Conservation (phyloP, 1,284 basidiomycete genomes). For the Ustilago cynodontis region DNA sequence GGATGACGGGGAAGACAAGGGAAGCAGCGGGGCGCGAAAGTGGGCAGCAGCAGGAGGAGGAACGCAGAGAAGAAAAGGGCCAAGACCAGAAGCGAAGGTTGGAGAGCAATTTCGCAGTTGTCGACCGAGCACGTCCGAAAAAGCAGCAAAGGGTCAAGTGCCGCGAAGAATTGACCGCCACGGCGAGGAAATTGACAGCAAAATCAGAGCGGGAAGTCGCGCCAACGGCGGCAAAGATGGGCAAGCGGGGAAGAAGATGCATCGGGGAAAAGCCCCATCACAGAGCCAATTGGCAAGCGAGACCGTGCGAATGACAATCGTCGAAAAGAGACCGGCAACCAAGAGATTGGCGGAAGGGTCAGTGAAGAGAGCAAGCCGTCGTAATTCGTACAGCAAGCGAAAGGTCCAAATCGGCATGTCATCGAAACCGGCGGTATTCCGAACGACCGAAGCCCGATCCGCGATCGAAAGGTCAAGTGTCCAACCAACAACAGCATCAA, state of each 20-base stretch:
- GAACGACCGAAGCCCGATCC: constrained; percentile 11
- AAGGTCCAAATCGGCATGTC: not conserved
- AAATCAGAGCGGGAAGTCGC: not conserved
- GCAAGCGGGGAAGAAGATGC: not conserved
- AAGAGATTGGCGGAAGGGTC: not conserved
- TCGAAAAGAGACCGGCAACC: not conserved
- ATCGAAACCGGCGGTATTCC: not conserved
- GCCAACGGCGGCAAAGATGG: constrained; percentile 12
- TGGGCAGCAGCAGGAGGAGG: constrained; percentile 3
- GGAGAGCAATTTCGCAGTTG: constrained; percentile 1
- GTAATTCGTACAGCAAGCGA: not conserved
- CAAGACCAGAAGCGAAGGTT: constrained; percentile 2
- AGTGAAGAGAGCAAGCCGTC: not conserved
- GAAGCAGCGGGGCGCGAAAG: constrained; percentile 8
- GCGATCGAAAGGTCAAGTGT: not conserved
- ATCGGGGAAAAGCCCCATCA: constrained; percentile 8
- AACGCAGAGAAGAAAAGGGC: constrained; percentile 6
- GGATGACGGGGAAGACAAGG: constrained; percentile 12
- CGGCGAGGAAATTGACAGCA: constrained; percentile 8
- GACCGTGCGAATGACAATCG: not conserved
- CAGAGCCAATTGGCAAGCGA: constrained; percentile 1
- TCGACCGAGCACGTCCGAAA: constrained; percentile 45
- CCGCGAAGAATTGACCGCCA: constrained; percentile 8
- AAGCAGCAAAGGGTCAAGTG: not conserved
- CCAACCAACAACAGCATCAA: not conserved